Conservation (phyloP, 176 grass and related monocot genomes). For the Triticum timopheevii region DNA sequence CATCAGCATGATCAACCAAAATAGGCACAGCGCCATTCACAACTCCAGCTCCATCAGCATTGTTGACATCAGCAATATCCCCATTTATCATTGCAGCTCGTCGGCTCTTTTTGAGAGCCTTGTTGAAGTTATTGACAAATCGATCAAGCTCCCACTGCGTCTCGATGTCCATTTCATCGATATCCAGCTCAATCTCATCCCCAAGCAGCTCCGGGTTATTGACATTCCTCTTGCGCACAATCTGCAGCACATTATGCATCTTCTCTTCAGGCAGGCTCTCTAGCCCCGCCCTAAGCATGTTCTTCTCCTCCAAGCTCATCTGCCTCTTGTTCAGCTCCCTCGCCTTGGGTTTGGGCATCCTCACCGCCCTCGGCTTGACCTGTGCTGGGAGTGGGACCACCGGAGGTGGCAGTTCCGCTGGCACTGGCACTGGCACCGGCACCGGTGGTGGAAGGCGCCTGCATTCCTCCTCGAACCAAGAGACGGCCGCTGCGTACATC, state of each 20-base stretch:
- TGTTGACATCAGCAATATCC: constrained; percentile 1
- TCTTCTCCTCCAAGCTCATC: constrained; percentile 91
- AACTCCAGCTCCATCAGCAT: constrained; percentile 22
- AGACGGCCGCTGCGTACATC: constrained; percentile 35
- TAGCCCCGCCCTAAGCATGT: constrained; percentile 64
- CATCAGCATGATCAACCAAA: constrained; percentile 7
- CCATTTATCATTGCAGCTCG: constrained; percentile 40
- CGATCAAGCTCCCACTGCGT: constrained; percentile 95
- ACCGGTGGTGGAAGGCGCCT: constrained; percentile 2
- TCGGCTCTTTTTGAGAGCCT: constrained; percentile 67
- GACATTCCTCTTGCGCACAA: constrained; percentile 72
- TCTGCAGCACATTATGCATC: constrained; percentile 79
- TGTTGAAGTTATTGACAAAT: constrained; percentile 86
- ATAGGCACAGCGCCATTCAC: constrained; percentile 25
- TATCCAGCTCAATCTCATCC: constrained; percentile 93
- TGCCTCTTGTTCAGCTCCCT: constrained; percentile 76
- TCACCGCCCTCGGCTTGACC: constrained; percentile 37
- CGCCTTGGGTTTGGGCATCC: constrained; percentile 71
- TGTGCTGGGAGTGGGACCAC: not conserved
- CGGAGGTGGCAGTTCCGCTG: constrained; percentile 4
- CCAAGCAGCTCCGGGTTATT: constrained; percentile 59
- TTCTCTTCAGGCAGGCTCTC: constrained; percentile 77
- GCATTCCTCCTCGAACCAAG: constrained; percentile 59
- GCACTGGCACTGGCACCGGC: not conserved
- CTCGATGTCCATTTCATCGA: constrained; percentile 76